phyloP scores from a whole-genome alignment of 2,329 filamentous ascomycete genomes.

The Aspergillus calidoustus region DNA sequence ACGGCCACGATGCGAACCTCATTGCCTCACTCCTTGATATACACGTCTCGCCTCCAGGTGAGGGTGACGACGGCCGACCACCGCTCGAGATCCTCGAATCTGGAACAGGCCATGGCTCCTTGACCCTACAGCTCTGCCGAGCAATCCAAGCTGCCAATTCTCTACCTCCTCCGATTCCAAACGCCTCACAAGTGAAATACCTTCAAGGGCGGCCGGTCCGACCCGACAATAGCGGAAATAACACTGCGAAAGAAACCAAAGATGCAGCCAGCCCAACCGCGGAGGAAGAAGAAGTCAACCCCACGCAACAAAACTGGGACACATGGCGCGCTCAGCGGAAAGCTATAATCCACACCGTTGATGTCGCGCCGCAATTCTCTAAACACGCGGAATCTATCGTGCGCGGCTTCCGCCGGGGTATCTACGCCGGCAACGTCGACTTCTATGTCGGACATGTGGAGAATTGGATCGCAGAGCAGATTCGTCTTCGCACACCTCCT shows the following conservation, averaged over 20 bases:
- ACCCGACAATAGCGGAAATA: slow-evolving; percentile 29
- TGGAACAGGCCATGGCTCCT: slow-evolving; percentile 80
- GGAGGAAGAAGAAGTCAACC: slow-evolving; percentile 2
- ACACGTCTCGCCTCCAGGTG: slow-evolving; percentile 57
- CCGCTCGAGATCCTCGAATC: slow-evolving; percentile 79
- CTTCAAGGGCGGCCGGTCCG: slow-evolving; percentile 30
- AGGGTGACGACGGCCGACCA: slow-evolving; percentile 33
- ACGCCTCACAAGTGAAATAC: slow-evolving; percentile 36
- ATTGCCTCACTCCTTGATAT: slow-evolving; percentile 79
- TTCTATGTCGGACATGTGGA: slow-evolving; percentile 73
- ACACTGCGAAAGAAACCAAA: slow-evolving; percentile 1
- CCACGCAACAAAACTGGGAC: slow-evolving; percentile 46
- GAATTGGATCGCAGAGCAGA: slow-evolving; percentile 63
- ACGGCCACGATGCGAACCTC: slow-evolving; percentile 73
- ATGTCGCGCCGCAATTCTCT: slow-evolving; percentile 66
- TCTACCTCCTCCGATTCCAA: slow-evolving; percentile 51
- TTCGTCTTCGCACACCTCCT: slow-evolving; percentile 40
- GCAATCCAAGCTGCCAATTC: slow-evolving; percentile 76
- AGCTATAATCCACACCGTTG: slow-evolving; percentile 76
- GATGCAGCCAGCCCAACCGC: slow-evolving; percentile 11
- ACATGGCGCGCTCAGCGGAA: slow-evolving; percentile 58
- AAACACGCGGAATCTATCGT: slow-evolving; percentile 68
- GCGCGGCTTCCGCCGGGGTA: slow-evolving; percentile 68
- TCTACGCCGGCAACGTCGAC: slow-evolving; percentile 72
- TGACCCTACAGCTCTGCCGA: slow-evolving; percentile 75